Evolutionary conservation across 441 rosid species (phyloP), one percentile per base, ranked within the genome.

Genomic region (Eruca vesicaria): DNA sequence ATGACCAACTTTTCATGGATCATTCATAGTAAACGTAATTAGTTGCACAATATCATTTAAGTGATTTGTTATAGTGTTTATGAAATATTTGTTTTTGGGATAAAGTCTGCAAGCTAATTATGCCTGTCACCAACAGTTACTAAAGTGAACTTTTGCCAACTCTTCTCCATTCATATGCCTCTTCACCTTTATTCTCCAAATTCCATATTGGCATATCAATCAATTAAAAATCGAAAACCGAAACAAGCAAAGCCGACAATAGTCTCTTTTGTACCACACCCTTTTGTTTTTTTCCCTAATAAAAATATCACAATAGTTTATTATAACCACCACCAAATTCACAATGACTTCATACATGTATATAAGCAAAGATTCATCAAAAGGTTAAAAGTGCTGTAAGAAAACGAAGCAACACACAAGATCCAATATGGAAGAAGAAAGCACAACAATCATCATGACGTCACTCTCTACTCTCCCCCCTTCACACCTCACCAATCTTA

Each of bases 401-500:
- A 71, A 60, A 77, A 77, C 76, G 63, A 71, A 71, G 57, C 31
- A 66, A 29, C n/a, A 45, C 53, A 66, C 86, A 78, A 63, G 84
- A 88, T 84, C 92, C 82, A 68, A 70, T n/a, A 76, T 82, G 86
- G 91, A 84, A 72, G 94, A 86, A 53, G 86, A 77, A 48, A 68
- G 38, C 71, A 63, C 62, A n/a, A 56, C 75, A 5, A 79, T 72
- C 50, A 81, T 92, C 70, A 83, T 92, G 71, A 61, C 83, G 6
- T 90, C 97, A 32, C 95, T 91, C 79, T 84, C 90, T 21, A 63
- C 88, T 52, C 93, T 91, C 18, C 5, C 81, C 4, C 73, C 89
- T 50, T 75, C 84, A 50, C 78, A 78, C 1, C 86, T 91, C 66
- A 75, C 89, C 26, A 72, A 72, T 77, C 89, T 93, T 43, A 83